Evolutionary conservation across 768 basidiomycete genomes (phyloP).

Genomic region (Mycena filopes): DNA sequence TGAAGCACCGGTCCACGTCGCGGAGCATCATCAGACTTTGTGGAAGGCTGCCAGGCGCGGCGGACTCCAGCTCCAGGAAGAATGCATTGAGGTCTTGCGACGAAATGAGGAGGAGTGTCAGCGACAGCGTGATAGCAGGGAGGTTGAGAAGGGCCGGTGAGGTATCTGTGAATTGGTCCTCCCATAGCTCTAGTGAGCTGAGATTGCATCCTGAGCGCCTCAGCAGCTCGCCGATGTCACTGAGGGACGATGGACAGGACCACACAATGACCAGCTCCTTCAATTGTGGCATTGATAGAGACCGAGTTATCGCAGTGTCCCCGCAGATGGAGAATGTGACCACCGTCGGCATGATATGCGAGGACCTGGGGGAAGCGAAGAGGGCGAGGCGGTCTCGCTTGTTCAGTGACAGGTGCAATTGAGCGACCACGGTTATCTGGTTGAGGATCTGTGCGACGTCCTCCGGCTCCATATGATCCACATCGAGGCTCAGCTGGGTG

Average conservation of each 20-base stretch:
- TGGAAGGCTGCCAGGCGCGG: neutral
- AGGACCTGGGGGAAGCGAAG: neutral
- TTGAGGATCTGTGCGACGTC: no score
- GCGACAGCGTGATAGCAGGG: neutral
- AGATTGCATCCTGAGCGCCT: neutral
- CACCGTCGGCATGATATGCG: neutral
- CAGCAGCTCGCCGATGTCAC: neutral
- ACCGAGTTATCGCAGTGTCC: neutral
- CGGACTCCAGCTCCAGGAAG: neutral
- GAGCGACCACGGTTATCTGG: no score
- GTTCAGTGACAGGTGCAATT: no score
- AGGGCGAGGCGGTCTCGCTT: no score
- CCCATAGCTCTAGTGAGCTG: neutral
- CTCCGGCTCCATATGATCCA: no score
- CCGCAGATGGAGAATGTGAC: neutral
- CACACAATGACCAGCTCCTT: neutral
- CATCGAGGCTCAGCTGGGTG: neutral
- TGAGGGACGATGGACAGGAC: no score
- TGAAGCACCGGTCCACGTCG: slow-evolving; percentile 1
- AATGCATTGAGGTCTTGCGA: neutral
- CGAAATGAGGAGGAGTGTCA: neutral
- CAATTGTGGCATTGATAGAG: neutral
- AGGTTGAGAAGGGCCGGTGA: neutral
- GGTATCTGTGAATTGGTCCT: neutral
- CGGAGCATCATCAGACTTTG: neutral